Conservation (phyloP, 2,329 filamentous ascomycete species). For the Furcasterigmium sp. region DNA sequence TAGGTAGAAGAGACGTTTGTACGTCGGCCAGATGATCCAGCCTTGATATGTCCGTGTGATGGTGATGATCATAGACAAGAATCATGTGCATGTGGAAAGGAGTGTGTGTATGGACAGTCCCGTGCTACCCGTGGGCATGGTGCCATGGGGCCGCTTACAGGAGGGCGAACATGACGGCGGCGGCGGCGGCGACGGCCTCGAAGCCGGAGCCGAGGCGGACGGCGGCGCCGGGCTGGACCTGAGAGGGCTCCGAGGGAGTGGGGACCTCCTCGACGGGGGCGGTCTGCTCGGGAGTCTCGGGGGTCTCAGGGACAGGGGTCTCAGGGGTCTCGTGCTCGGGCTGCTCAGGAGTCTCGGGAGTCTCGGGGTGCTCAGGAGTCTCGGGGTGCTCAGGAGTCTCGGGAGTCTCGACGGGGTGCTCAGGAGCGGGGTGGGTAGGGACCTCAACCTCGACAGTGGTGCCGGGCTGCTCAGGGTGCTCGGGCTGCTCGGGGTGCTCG, state of each 20-base stretch:
- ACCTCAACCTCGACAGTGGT: neutral
- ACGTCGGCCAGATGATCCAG: neutral
- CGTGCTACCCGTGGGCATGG: neutral
- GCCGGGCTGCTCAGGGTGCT: neutral
- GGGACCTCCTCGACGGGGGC: neutral
- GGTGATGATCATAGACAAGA: neutral
- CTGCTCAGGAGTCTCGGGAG: neutral
- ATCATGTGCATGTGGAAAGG: neutral
- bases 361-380: neutral
- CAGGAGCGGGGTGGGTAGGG: neutral
- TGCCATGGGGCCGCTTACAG: neutral
- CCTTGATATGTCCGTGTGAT: neutral
- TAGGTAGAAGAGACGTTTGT: conserved; percentile 1
- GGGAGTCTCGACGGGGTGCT: neutral
- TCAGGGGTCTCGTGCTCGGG: neutral
- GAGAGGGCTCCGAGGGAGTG: neutral
- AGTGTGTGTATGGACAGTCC: neutral
- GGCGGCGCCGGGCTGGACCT: conserved; percentile 2
- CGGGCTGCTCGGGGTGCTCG: neutral
- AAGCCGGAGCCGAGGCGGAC: conserved; percentile 3
- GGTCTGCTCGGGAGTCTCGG: neutral
- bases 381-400: neutral
- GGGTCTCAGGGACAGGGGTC: neutral
- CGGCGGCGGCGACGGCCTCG: conserved; percentile 3
- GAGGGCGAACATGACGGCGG: conserved; percentile 3